Base-by-base conservation (phyloP, 169 alveolate genomes). In the Perkinsus olseni region DNA sequence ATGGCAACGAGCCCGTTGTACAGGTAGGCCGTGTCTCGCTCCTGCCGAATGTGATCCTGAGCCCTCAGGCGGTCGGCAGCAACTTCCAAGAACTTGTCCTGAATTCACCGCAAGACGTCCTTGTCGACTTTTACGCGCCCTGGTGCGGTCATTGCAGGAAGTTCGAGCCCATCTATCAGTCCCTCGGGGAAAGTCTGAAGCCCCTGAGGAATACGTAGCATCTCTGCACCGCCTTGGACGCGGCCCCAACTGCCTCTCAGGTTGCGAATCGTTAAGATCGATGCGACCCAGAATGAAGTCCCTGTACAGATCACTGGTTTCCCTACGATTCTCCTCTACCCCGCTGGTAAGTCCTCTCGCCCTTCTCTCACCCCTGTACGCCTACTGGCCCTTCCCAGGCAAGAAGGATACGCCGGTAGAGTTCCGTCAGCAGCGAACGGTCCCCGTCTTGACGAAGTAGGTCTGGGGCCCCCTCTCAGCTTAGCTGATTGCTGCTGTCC, bases 71-170 rank as follows among this genome's bases (percentile, higher is more conserved):
- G 37, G 96, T 94, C 11, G 96, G 95, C 17, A 95, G 92, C 48
- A 98, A 96, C 95, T 97, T 97, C 93, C 98, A 97, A 36, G 97
- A 96, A 11, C 97, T 96, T 90, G 95, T 98, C 37, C 91, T 95
- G 28, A 92, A 92, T 40, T 95, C 94, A 62, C 95, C 96, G 92
- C 97, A 95, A 37, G 93, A 96, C 94, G 95, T 97, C 51, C 95
- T 97, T 92, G 98, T 98, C 37, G 97, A 97, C 92, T 98, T 97
- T 94, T 98, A 98, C 94, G 99, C 99, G 40, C 99, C 99, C 21
- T 98, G 99, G 99, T 95, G 97, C 92, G 98, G 98, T n/a, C 99
- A 98, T 93, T 98, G 99, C 95, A 97, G 97, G 94, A 96, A 97
- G 92, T 96, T 98, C 38, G 99, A 98, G 93, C 99, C 99, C 21